Evolutionary conservation across 2,329 filamentous ascomycete species (phyloP), one percentile per base, ranked within the genome.

Genomic region (Penicillium psychrosexuale): DNA sequence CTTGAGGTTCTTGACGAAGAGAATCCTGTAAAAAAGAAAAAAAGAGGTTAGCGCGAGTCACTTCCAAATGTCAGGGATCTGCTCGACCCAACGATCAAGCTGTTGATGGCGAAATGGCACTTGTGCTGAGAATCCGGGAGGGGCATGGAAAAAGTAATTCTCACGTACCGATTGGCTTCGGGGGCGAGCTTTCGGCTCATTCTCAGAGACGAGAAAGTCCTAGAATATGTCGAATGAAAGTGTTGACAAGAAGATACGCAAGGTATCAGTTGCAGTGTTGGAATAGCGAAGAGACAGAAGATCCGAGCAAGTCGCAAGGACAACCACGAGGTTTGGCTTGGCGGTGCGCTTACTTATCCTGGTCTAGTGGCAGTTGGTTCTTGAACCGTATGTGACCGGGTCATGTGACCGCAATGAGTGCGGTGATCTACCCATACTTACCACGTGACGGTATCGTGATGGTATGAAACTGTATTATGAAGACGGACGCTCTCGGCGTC

Each of bases 1-100:
- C 91, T 90, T 96, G 82, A 97, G 85, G 85, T 99, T 97, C 90
- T 97, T 97, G 72, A 97, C 93, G 85, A 97, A 97, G 82, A 99
- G 90, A 88, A 94, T 93, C 87, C 93, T 96, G 67, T 61, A 63
- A 28, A 11, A 17, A 30, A 43, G 31, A 12, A 46, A 19, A 37
- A 36, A 19, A 6, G 13, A 15, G 30, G 36, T 60, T 58, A 61
- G 57, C 39, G 38, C 43, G 30, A 28, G 31, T 39, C 47, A 40
- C n/a, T 39, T 11, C 9, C n/a, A 24, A 17, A 8, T 31, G 61
- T 11, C 28, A 24, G 8, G 30, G 30, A 49, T 51, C 37, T 42
- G 3, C 44, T 42, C 30, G 9, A 49, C 37, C 30, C 30, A 34
- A 36, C 22, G 17, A 39, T 22, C 44, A 36, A 13, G 30, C 51